These are phyloP conservation scores for Eucalyptus sp. DNA, from an alignment of 345 rosid genomes.

Conservation along the genomic window DNA sequence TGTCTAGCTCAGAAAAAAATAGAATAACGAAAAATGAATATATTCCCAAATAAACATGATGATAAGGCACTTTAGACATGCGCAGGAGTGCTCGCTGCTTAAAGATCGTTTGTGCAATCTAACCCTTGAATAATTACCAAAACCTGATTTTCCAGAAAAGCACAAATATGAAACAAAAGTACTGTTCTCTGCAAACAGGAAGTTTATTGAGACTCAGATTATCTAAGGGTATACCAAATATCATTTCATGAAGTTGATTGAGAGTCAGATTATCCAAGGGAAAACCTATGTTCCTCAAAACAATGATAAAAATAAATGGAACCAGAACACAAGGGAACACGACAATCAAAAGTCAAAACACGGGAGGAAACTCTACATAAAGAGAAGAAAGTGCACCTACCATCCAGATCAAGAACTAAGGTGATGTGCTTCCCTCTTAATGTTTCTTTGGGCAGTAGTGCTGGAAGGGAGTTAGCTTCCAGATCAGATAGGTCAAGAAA, in stretches of 20 bases:
- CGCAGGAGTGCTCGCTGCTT: neutral
- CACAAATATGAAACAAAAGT: neutral
- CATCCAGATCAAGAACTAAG: slow-evolving; percentile 14
- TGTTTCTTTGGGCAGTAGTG: slow-evolving; percentile 1
- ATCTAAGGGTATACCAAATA: neutral
- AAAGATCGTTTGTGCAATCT: neutral
- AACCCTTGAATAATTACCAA: neutral
- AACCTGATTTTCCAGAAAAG: neutral
- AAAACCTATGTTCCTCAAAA: neutral
- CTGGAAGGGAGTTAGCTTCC: slow-evolving; percentile 4
- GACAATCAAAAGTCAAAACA: neutral
- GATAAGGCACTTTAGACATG: neutral
- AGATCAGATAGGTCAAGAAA: slow-evolving; percentile 6
- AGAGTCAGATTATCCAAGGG: neutral
- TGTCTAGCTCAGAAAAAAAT: neutral
- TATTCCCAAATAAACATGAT: neutral
- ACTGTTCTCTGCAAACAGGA: neutral
- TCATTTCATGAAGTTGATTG: neutral
- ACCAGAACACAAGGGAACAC: neutral
- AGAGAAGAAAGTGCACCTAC: neutral
- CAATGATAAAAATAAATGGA: neutral
- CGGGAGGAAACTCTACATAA: neutral
- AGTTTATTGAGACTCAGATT: neutral
- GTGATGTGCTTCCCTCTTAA: slow-evolving; percentile 1
- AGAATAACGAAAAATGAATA: neutral